Conservation (phyloP, 371 early-diverging fungal genomes). For the Mortierella sp. region DNA sequence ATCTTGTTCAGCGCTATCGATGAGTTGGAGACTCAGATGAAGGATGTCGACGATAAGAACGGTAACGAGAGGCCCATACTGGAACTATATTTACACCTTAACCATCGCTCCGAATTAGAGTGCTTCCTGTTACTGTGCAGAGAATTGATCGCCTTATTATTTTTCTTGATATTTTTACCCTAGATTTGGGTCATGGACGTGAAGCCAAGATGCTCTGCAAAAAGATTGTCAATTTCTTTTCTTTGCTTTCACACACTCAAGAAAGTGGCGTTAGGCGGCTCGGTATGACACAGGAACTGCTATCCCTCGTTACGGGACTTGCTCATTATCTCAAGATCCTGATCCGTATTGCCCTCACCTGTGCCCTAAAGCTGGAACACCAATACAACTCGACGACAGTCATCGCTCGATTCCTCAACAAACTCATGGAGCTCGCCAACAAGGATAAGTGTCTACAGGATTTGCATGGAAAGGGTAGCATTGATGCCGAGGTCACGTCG, state of each 20-base stretch:
- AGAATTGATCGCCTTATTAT: constrained; percentile 1
- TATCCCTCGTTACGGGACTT: constrained; percentile 91
- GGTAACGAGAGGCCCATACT: constrained; percentile 31
- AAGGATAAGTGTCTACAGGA: constrained; percentile 59
- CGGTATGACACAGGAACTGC: constrained; percentile 91
- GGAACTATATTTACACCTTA: background rate
- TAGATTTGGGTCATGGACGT: constrained; percentile 80
- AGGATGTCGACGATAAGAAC: constrained; percentile 67
- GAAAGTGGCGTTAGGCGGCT: constrained; percentile 73
- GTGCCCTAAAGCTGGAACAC: constrained; percentile 82
- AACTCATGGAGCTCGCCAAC: constrained; percentile 70
- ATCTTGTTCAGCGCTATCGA: constrained; percentile 94
- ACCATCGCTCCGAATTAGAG: background rate
- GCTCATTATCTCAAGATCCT: constrained; percentile 94
- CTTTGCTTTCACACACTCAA: constrained; percentile 87
- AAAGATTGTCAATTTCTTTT: constrained; percentile 93
- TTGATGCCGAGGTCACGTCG: constrained; percentile 76
- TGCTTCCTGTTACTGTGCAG: background rate
- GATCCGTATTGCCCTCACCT: constrained; percentile 91
- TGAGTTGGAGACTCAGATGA: constrained; percentile 78
- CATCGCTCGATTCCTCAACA: constrained; percentile 68
- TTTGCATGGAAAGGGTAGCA: constrained; percentile 44
- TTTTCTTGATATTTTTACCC: constrained; percentile 3
- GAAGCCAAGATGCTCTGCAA: constrained; percentile 95
- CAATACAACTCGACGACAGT: constrained; percentile 60